These are phyloP conservation scores for Alternaria triticina DNA, from an alignment of 2,329 filamentous ascomycete genomes.

Conservation along the genomic window DNA sequence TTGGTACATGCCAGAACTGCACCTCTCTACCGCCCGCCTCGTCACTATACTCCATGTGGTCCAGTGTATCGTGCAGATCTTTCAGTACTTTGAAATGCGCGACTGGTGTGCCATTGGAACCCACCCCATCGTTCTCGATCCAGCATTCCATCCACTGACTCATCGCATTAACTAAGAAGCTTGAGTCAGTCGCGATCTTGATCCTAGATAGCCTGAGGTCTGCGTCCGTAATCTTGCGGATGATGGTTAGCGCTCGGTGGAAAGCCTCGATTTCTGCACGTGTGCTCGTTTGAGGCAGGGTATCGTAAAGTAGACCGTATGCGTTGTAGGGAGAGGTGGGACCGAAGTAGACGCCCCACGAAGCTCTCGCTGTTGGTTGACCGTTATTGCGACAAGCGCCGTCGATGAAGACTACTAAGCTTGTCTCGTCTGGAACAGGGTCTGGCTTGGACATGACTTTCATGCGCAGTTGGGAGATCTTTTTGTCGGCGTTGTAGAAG, in stretches of 20 bases:
- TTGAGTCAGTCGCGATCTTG: slow-evolving; percentile 39
- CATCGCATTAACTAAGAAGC: slow-evolving; percentile 43
- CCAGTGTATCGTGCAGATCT: slow-evolving; percentile 20
- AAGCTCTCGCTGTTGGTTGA: not conserved
- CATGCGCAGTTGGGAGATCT: slow-evolving; percentile 10
- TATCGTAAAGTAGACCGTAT: not conserved
- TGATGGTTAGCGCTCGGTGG: not conserved
- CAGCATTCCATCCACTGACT: slow-evolving; percentile 42
- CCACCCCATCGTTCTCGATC: slow-evolving; percentile 38
- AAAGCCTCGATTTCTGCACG: slow-evolving; percentile 21
- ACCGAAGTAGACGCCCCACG: not conserved
- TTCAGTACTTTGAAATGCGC: slow-evolving; percentile 31
- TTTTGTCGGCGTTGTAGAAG: slow-evolving; percentile 9
- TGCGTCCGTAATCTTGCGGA: slow-evolving; percentile 7
- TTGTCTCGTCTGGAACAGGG: not conserved
- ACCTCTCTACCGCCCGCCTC: slow-evolving; percentile 16
- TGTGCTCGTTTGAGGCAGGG: not conserved
- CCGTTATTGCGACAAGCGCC: slow-evolving; percentile 32
- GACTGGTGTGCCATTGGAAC: slow-evolving; percentile 26
- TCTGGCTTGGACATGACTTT: not conserved
- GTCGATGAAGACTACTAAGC: slow-evolving; percentile 27
- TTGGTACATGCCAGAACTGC: slow-evolving; percentile 35
- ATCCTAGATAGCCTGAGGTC: slow-evolving; percentile 3
- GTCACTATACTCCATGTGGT: slow-evolving; percentile 16
- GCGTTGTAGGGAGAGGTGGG: not conserved